phyloP scores from a whole-genome alignment of 148 eudicot genomes.

The Drosera capensis region DNA sequence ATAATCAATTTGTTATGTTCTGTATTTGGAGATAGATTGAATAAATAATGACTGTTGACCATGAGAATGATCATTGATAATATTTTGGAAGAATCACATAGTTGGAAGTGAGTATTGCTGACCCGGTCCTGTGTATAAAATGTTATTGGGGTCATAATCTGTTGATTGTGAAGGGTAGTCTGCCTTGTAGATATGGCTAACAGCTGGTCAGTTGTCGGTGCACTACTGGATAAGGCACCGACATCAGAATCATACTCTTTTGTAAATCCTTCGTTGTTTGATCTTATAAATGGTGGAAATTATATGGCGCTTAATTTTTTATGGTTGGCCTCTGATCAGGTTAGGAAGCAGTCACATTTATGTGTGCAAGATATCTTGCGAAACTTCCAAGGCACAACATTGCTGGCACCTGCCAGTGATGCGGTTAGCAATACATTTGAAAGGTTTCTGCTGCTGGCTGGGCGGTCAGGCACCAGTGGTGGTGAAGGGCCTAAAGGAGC shows the following conservation, averaged over 20 bases:
- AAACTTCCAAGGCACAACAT: slow-evolving; percentile 38
- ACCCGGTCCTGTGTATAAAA: too few relatives aligned
- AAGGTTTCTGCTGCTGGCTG: slow-evolving; percentile 60
- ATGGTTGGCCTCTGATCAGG: slow-evolving; percentile 22
- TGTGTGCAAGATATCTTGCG: slow-evolving; percentile 53
- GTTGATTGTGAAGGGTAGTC: too few relatives aligned
- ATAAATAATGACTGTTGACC: too few relatives aligned
- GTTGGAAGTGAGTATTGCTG: too few relatives aligned
- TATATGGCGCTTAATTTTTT: not conserved
- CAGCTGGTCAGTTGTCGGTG: too few relatives aligned
- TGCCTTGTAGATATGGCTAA: too few relatives aligned
- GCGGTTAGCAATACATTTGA: slow-evolving; percentile 47
- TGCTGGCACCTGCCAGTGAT: slow-evolving; percentile 75
- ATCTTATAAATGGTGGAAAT: not conserved
- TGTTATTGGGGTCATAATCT: too few relatives aligned
- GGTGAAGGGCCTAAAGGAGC: slow-evolving; percentile 63
- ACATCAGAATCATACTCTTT: not conserved
- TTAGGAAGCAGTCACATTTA: slow-evolving; percentile 51
- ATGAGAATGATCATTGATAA: too few relatives aligned
- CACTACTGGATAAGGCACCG: too few relatives aligned
- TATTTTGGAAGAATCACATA: too few relatives aligned
- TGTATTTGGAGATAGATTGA: too few relatives aligned
- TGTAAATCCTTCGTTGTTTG: not conserved
- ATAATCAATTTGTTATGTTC: too few relatives aligned
- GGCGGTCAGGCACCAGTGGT: slow-evolving; percentile 38